A percentile compares a stretch with the other conserved stretches of the same genome.
Evolutionary conservation across 129 eudicot species (phyloP).

Genomic region (Lonicera japonica): DNA sequence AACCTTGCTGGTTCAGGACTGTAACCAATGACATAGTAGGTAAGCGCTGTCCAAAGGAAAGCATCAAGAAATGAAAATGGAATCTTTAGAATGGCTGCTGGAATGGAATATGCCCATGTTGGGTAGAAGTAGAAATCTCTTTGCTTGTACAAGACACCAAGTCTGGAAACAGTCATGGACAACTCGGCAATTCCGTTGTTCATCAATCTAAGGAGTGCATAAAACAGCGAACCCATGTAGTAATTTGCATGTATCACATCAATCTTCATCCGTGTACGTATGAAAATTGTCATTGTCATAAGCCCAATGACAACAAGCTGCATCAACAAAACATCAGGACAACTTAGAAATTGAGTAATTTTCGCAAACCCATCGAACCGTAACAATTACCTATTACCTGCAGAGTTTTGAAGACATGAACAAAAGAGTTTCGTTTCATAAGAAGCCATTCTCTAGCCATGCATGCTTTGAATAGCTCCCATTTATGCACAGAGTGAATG

Average conservation of each 20-base stretch:
- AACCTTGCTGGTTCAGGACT: conserved; percentile 76
- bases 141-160: conserved; percentile 70
- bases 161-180: conserved; percentile 61
- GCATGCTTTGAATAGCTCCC: conserved; percentile 48
- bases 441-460: conserved; percentile 43
- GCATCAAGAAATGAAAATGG: conserved; percentile 46
- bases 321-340: conserved; percentile 3
- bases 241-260: conserved; percentile 51
- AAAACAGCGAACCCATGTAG: conserved; percentile 70
- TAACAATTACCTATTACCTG: conserved; percentile 22
- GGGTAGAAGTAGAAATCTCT: conserved; percentile 79
- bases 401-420: conserved; percentile 32
- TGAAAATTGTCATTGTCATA: conserved; percentile 65
- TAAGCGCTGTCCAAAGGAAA: conserved; percentile 39
- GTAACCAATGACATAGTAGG: conserved; percentile 71
- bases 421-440: conserved; percentile 38
- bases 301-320: conserved; percentile 58
- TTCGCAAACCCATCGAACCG: no score
- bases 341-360: no score
- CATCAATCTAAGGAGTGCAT: conserved; percentile 44
- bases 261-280: conserved; percentile 46
- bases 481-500: conserved; percentile 35
- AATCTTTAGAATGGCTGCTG: conserved; percentile 60
- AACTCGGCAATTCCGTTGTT: conserved; percentile 71
- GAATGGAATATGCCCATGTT: conserved; percentile 86